Evolutionary conservation across 2,329 filamentous ascomycete species (phyloP).

Genomic region (Cercospora brassicicola): DNA sequence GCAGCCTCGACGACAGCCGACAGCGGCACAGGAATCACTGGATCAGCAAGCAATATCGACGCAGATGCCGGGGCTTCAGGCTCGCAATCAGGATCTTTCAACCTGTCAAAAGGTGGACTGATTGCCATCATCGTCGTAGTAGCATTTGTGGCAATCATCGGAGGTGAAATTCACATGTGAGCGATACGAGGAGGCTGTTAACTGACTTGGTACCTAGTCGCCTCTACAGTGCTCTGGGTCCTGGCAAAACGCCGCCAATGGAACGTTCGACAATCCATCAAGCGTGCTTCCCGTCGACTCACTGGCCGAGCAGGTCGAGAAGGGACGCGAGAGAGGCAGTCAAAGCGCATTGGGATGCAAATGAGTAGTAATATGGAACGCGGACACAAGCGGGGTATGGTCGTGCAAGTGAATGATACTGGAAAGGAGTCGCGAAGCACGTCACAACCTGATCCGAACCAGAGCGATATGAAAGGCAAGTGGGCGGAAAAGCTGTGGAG

Average conservation of each 20-base stretch:
- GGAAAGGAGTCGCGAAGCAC: constrained; percentile 26
- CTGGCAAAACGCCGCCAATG: constrained; percentile 82
- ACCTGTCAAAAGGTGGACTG: constrained; percentile 67
- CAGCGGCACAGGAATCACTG: constrained; percentile 5
- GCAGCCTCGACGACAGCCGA: background rate
- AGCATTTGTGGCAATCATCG: constrained; percentile 59
- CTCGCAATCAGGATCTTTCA: constrained; percentile 54
- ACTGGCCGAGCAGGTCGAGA: constrained; percentile 41
- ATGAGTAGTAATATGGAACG: constrained; percentile 21
- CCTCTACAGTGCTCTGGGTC: constrained; percentile 69
- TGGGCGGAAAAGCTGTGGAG: constrained; percentile 30
- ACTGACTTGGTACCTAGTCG: constrained; percentile 53
- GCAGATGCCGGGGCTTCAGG: constrained; percentile 64
- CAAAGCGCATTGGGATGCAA: constrained; percentile 29
- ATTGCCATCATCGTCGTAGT: constrained; percentile 75
- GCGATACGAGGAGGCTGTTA: background rate
- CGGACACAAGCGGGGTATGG: constrained; percentile 32
- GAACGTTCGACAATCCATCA: constrained; percentile 71
- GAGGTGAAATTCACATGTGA: constrained; percentile 57
- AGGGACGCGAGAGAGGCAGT: constrained; percentile 19
- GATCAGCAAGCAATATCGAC: constrained; percentile 26
- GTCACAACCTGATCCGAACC: constrained; percentile 13
- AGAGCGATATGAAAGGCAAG: constrained; percentile 17
- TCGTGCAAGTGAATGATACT: constrained; percentile 33
- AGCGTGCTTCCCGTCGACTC: constrained; percentile 58